Evolutionary conservation across 169 alveolate species (phyloP).

Genomic region (Cryptosporidium canis): DNA sequence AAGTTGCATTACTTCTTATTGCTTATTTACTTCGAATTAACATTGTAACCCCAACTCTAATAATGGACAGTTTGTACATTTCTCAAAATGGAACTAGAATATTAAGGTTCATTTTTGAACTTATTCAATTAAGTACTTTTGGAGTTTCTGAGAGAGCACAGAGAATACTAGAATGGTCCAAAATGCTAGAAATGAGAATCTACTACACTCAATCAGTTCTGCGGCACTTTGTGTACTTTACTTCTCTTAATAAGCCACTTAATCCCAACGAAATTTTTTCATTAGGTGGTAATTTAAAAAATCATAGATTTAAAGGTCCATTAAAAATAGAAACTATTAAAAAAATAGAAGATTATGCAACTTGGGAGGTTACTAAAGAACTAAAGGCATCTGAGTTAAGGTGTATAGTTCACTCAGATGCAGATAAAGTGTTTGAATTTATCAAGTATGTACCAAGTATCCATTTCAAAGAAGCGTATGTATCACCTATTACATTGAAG

Average conservation of each 20-base stretch:
- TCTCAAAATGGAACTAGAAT: constrained; percentile 92
- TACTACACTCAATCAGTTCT: constrained; percentile 83
- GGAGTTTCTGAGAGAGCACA: constrained; percentile 84
- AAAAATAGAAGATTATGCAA: constrained; percentile 69
- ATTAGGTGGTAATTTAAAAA: constrained; percentile 53
- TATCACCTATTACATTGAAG: constrained; percentile 86
- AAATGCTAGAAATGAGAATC: constrained; percentile 84
- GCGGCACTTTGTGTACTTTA: constrained; percentile 81
- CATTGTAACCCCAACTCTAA: constrained; percentile 88
- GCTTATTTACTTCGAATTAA: constrained; percentile 85
- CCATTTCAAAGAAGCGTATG: constrained; percentile 78
- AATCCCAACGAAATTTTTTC: constrained; percentile 52
- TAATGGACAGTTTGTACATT: constrained; percentile 92
- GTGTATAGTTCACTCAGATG: constrained; percentile 74
- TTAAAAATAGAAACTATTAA: constrained; percentile 52
- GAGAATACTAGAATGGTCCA: constrained; percentile 84
- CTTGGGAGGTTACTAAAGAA: constrained; percentile 76
- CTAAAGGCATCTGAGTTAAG: constrained; percentile 72
- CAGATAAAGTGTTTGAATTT: constrained; percentile 77
- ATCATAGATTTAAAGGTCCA: constrained; percentile 71
- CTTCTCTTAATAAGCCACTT: constrained; percentile 76
- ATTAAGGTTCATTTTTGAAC: constrained; percentile 89
- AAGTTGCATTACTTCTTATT: constrained; percentile 88
- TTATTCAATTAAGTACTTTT: constrained; percentile 81
- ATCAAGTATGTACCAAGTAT: constrained; percentile 87